phyloP scores from a whole-genome alignment of 2,329 filamentous ascomycete genomes.

The Fusarium decemcellulare region DNA sequence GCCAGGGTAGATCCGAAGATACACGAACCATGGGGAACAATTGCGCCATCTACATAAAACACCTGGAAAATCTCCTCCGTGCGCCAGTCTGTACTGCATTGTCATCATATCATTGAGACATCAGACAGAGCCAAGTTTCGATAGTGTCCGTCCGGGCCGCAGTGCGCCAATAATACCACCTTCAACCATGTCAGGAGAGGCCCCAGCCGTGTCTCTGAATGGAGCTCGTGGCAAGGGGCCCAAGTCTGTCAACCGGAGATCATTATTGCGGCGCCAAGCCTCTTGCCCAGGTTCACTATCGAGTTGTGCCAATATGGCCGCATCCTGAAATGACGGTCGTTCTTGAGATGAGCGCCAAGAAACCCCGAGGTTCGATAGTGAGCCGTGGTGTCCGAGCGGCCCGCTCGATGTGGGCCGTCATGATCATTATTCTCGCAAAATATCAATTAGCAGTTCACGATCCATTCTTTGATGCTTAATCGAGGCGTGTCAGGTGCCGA shows the following conservation, averaged over 20 bases:
- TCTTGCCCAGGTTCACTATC: constrained; percentile 3
- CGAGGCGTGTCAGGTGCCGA: background rate
- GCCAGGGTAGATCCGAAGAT: constrained; percentile 27
- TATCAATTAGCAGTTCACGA: background rate
- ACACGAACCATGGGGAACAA: constrained; percentile 27
- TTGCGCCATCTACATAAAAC: constrained; percentile 36
- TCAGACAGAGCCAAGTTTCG: constrained; percentile 31
- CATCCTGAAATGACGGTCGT: constrained; percentile 18
- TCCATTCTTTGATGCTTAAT: constrained; percentile 13
- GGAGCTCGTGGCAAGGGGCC: constrained; percentile 20
- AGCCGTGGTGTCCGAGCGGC: constrained; percentile 33
- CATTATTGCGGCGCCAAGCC: constrained; percentile 17
- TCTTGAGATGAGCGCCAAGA: constrained; percentile 32
- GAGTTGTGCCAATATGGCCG: constrained; percentile 12
- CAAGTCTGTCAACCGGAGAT: constrained; percentile 21
- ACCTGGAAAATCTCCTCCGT: constrained; percentile 24
- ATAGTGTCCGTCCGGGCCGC: constrained; percentile 33
- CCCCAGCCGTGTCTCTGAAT: constrained; percentile 18
- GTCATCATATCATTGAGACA: constrained; percentile 40
- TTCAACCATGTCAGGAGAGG: constrained; percentile 40
- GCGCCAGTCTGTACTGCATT: constrained; percentile 3
- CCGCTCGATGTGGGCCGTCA: constrained; percentile 18
- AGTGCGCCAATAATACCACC: constrained; percentile 35
- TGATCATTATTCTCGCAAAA: constrained; percentile 11
- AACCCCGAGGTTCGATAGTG: constrained; percentile 23